A percentile compares a stretch with the other conserved stretches of the same genome.
phyloP scores from a whole-genome alignment of 2,329 filamentous ascomycete species.

The Diaporthe citri region DNA sequence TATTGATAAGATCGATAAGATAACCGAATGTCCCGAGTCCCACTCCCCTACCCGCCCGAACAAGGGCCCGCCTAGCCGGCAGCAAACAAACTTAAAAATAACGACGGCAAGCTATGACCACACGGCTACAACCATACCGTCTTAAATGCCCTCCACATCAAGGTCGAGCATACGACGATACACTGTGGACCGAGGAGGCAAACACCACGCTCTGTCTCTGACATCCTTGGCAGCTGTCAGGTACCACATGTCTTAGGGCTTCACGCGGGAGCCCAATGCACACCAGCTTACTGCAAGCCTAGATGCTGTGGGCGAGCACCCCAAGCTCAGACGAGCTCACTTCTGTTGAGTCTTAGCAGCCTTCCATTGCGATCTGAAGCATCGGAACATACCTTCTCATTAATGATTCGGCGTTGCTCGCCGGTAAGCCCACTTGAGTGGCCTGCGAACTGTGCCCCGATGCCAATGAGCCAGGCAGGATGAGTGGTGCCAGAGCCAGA shows the following conservation, averaged over 20 bases:
- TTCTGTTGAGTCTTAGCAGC: background rate
- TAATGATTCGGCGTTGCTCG: background rate
- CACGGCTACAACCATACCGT: background rate
- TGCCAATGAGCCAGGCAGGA: background rate
- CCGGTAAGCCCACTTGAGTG: background rate
- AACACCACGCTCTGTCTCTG: background rate
- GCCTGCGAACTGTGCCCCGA: background rate
- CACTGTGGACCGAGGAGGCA: background rate
- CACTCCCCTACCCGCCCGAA: background rate
- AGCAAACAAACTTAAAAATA: background rate
- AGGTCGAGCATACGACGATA: background rate
- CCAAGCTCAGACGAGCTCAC: background rate
- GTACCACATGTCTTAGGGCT: too few species aligned
- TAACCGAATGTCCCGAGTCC: background rate
- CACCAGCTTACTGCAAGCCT: background rate
- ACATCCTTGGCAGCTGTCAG: background rate
- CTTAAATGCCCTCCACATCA: background rate
- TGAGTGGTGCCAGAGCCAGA: background rate
- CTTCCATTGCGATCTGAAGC: background rate
- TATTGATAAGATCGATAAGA: conserved; percentile 14
- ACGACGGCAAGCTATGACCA: conserved; percentile 12
- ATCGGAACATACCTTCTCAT: background rate
- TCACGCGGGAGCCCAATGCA: background rate
- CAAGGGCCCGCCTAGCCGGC: background rate
- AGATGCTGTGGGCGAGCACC: background rate